Conservation (phyloP, 2,329 filamentous ascomycete species). For the Colletotrichum eleusines region DNA sequence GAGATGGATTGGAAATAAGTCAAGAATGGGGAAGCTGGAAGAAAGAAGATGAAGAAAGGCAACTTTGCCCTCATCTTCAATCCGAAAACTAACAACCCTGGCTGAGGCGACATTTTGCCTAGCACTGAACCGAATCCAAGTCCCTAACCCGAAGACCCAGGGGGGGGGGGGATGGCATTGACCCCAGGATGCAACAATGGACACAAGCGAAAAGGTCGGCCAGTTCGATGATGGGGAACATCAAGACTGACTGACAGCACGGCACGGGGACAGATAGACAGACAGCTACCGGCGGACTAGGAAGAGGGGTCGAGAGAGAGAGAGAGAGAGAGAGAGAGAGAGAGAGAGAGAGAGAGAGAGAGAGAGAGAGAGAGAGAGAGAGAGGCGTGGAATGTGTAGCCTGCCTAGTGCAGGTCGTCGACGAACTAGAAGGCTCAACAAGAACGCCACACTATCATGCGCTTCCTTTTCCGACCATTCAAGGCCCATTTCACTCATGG, state of each 20-base stretch:
- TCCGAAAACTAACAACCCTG: constrained; percentile 16
- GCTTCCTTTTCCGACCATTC: constrained; percentile 4
- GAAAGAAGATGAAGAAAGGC: neutral
- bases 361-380: constrained; percentile 4
- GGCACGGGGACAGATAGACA: no score
- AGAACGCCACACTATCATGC: constrained; percentile 32
- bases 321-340: neutral
- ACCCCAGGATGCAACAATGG: neutral
- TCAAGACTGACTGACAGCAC: neutral
- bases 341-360: neutral
- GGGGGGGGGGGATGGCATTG: neutral
- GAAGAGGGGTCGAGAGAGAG: neutral
- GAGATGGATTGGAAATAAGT: neutral
- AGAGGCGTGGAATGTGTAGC: no score
- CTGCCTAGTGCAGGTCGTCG: constrained; percentile 23
- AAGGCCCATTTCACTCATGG: neutral
- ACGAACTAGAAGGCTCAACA: constrained; percentile 32
- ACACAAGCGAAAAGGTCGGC: neutral
- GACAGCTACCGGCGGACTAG: constrained; percentile 8
- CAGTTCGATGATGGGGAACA: neutral
- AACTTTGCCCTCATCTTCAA: neutral
- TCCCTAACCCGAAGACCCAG: constrained; percentile 9
- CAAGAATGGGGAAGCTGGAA: neutral
- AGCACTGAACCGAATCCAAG: constrained; percentile 19
- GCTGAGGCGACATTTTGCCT: constrained; percentile 31